Evolutionary conservation across 163 green algal species (phyloP), one percentile per base, ranked within the genome.

Genomic region (Coccomyxa subellipsoidea): DNA sequence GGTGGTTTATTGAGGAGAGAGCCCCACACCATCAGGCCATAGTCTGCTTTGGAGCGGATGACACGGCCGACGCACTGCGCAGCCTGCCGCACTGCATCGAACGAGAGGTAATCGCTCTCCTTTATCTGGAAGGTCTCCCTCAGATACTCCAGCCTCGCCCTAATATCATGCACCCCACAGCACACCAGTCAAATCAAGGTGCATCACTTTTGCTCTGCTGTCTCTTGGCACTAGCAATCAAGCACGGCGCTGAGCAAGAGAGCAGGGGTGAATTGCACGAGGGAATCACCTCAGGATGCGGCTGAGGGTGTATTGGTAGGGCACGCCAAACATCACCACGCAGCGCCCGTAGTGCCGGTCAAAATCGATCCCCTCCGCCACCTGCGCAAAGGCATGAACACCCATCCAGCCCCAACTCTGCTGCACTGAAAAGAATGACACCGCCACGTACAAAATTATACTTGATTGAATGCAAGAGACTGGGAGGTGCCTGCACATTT

Each of bases 331-430:
- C 96, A 99, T 99, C 78, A 99, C 94, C 78, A 99, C 96, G 72
- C 88, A 94, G 40, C 97, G 93, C 7, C 97, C 97, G 84, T 99
- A 99, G 90, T 98, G 94, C 3, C 92, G 86, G 89, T 99, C 96
- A 90, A 99, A 99, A 86, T 99, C 97, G 80, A 99, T 99, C 82
- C 90, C 97, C 88, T 99, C 97, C 0, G 96, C 96, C 35, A 98
- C 95, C 88, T 96, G 75, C 92, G 92, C 21, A 3, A 92, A 82
- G 18, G 94, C 94, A 27, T 73, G 66, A 12, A 59, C 15, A 59
- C 1, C 21, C 23, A 8, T 7, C 0, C 23, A 27, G 47, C 47
- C 47, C 40, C 47, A 27, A 12, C 23, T 2, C 47, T 59, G 3
- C 5, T 18, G 15, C 47, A 7, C 15, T 59, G 3, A 59, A 27